A percentile compares a stretch with the other conserved stretches of the same genome.
Conservation (phyloP, 257 asterid genomes). For the Anisodus tanguticus region DNA sequence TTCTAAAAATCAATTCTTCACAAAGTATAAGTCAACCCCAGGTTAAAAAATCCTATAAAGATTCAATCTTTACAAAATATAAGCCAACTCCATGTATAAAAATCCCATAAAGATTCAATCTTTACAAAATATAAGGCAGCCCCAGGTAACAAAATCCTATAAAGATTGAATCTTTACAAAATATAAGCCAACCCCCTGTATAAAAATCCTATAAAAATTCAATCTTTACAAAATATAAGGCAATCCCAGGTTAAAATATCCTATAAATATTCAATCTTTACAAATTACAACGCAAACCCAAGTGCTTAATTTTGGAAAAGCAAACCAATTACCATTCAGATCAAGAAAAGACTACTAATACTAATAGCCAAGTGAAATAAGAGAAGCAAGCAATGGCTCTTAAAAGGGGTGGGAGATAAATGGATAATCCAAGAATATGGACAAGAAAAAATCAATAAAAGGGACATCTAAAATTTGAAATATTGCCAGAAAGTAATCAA, state of each 20-base stretch:
- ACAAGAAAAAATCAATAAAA: conserved; percentile 36
- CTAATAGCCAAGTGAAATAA: conserved; percentile 12
- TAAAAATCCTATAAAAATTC: conserved; percentile 22
- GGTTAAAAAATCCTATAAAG: conserved; percentile 28
- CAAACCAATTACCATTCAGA: conserved; percentile 25
- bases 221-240: neutral
- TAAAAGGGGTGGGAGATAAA: conserved; percentile 30
- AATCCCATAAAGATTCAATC: conserved; percentile 18
- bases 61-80: neutral
- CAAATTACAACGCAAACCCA: neutral
- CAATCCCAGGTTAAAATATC: too few relatives aligned
- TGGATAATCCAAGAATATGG: conserved; percentile 50
- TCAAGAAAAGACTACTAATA: conserved; percentile 21
- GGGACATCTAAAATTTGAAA: neutral
- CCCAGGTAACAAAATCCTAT: conserved; percentile 34
- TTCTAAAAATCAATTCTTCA: conserved; percentile 1
- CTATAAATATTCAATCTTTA: too few relatives aligned
- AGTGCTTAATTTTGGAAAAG: neutral
- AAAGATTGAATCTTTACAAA: conserved; percentile 5
- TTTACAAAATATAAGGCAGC: neutral
- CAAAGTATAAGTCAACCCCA: conserved; percentile 28
- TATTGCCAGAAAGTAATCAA: conserved; percentile 18
- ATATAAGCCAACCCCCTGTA: neutral
- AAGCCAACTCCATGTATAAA: neutral
- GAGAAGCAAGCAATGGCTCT: conserved; percentile 30